phyloP scores from a whole-genome alignment of 2,329 filamentous ascomycete species.

The Venturiaceae sp. region DNA sequence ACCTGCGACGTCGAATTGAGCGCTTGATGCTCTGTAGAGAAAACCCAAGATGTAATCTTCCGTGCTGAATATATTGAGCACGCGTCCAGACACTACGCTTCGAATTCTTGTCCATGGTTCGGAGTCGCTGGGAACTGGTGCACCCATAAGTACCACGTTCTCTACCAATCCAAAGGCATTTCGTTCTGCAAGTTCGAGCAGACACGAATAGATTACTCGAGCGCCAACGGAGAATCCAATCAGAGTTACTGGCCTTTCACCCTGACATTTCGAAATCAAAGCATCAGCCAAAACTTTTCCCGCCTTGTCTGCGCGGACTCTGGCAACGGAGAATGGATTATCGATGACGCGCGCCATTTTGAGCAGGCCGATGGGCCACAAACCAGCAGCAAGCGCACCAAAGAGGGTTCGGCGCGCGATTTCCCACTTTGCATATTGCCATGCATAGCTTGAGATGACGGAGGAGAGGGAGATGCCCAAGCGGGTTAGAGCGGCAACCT shows the following conservation, averaged over 20 bases:
- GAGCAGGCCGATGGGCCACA: slow-evolving; percentile 9
- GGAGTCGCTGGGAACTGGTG: slow-evolving; percentile 1
- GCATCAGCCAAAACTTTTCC: slow-evolving; percentile 17
- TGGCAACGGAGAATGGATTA: slow-evolving; percentile 9
- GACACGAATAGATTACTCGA: slow-evolving; percentile 8
- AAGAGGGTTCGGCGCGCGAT: slow-evolving; percentile 9
- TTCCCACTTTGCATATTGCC: slow-evolving; percentile 6
- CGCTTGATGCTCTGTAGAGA: slow-evolving; percentile 6
- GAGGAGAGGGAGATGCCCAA: slow-evolving; percentile 5
- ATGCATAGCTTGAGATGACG: slow-evolving; percentile 1
- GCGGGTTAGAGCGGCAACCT: slow-evolving; percentile 6
- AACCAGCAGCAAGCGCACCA: slow-evolving; percentile 11
- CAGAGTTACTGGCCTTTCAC: slow-evolving; percentile 10
- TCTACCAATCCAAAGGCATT: slow-evolving; percentile 9
- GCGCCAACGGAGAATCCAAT: slow-evolving; percentile 9
- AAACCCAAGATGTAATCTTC: slow-evolving; percentile 9
- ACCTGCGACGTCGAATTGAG: slow-evolving; percentile 7
- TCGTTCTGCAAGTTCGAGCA: slow-evolving; percentile 2
- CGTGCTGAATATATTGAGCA: slow-evolving; percentile 7
- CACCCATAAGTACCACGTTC: slow-evolving; percentile 9
- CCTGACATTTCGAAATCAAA: slow-evolving; percentile 7
- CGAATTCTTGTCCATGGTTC: slow-evolving; percentile 5
- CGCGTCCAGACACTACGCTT: slow-evolving; percentile 6
- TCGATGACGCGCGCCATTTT: slow-evolving; percentile 8
- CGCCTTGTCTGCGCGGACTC: slow-evolving; percentile 7